A percentile compares a stretch with the other conserved stretches of the same genome.
Evolutionary conservation across 1,139 yeast species (phyloP).

Genomic region (Kodamaea arcana): DNA sequence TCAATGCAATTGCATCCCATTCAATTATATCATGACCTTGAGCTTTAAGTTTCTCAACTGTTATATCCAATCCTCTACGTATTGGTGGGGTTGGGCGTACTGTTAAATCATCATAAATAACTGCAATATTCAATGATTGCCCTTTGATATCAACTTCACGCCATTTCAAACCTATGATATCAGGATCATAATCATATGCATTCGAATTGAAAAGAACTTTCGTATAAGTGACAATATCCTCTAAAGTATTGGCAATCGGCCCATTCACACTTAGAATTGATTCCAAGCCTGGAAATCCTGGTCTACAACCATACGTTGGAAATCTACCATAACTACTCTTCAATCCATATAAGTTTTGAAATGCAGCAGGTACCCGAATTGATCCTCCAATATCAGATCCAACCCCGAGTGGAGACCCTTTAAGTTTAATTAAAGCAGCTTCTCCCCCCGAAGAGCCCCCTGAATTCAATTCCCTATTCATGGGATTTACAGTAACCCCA

Average conservation of each 20-base stretch:
- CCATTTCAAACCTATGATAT: constrained; percentile 30
- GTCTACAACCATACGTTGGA: constrained; percentile 46
- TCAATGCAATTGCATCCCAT: constrained; percentile 43
- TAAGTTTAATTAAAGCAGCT: constrained; percentile 29
- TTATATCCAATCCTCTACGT: constrained; percentile 21
- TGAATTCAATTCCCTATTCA: constrained; percentile 26
- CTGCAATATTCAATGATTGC: constrained; percentile 30
- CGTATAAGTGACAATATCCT: constrained; percentile 25
- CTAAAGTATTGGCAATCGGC: constrained; percentile 24
- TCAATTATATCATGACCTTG: constrained; percentile 60
- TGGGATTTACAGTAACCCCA: constrained; percentile 30
- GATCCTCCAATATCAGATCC: constrained; percentile 61
- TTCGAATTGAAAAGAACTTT: constrained; percentile 21
- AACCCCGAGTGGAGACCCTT: constrained; percentile 44
- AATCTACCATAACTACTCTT: constrained; percentile 47
- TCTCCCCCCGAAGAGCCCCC: constrained; percentile 41
- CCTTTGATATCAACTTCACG: constrained; percentile 18
- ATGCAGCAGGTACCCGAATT: constrained; percentile 45
- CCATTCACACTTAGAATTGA: constrained; percentile 33
- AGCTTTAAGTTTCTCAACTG: constrained; percentile 20
- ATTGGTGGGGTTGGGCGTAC: constrained; percentile 38
- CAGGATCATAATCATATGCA: constrained; percentile 31
- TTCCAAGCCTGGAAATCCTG: constrained; percentile 54
- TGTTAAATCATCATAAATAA: constrained; percentile 25
- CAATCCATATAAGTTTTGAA: constrained; percentile 43